These are phyloP conservation scores for Ceratocystis harringtonii DNA, from an alignment of 2,329 filamentous ascomycete genomes.

Conservation along the genomic window DNA sequence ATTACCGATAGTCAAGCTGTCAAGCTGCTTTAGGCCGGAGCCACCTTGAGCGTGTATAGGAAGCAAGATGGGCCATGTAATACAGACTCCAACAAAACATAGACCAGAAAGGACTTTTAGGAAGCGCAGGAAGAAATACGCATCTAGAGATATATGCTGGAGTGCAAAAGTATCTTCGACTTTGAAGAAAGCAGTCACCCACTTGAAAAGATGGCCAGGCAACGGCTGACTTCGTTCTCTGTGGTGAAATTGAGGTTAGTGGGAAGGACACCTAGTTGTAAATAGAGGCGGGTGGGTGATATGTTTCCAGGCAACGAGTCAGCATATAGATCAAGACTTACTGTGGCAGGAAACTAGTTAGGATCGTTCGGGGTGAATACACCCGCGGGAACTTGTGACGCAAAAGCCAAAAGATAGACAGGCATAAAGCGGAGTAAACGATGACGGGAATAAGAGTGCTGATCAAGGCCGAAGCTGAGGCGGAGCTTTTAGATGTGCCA, in stretches of 20 bases:
- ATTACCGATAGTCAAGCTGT: conserved; percentile 32
- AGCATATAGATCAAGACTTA: conserved; percentile 23
- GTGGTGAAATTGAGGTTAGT: conserved; percentile 17
- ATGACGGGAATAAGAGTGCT: conserved; percentile 40
- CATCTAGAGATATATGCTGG: conserved; percentile 76
- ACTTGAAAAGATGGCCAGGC: conserved; percentile 43
- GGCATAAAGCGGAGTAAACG: conserved; percentile 32
- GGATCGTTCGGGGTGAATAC: conserved; percentile 40
- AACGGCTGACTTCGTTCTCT: conserved; percentile 42
- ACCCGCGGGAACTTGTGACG: conserved; percentile 36
- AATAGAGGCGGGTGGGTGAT: neutral
- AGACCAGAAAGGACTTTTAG: conserved; percentile 62
- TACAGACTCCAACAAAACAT: conserved; percentile 61
- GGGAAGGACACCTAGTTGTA: neutral
- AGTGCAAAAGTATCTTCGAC: conserved; percentile 62
- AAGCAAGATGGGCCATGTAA: conserved; percentile 76
- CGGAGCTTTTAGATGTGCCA: conserved; percentile 25
- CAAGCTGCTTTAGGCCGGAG: conserved; percentile 47
- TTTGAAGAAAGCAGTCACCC: conserved; percentile 47
- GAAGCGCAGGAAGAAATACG: conserved; percentile 76
- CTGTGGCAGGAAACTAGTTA: conserved; percentile 35
- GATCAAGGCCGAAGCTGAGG: conserved; percentile 29
- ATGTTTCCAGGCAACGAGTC: neutral
- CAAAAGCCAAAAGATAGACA: conserved; percentile 37
- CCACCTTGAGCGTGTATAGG: conserved; percentile 75